Evolutionary conservation across 306 rosid genomes (phyloP).

Genomic region (Canavalia gladiata): DNA sequence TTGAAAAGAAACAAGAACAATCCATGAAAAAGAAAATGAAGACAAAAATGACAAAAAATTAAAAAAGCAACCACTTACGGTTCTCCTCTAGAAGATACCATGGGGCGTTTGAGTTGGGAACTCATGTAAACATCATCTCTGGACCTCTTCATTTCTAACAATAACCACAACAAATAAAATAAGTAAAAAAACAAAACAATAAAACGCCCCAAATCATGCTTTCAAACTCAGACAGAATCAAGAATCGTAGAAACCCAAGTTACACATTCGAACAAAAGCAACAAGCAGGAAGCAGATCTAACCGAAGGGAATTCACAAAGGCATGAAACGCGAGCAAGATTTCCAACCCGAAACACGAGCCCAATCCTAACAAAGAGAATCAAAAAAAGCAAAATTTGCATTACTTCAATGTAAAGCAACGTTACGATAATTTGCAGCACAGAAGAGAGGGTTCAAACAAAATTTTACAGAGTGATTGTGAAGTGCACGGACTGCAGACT

Average conservation of each 20-base stretch:
- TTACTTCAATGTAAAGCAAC: conserved; percentile 66
- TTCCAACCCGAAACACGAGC: conserved; percentile 55
- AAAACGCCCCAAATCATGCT: conserved; percentile 64
- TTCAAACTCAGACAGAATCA: conserved; percentile 58
- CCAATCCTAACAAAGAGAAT: conserved; percentile 56
- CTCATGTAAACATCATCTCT: conserved; percentile 82
- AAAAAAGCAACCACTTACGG: conserved; percentile 56
- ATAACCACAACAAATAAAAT: conserved; percentile 22
- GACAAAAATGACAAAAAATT: neutral
- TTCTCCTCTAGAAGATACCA: conserved; percentile 79
- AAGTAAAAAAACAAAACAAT: neutral
- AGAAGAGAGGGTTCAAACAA: conserved; percentile 17
- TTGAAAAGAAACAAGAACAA: neutral
- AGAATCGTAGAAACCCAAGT: conserved; percentile 60
- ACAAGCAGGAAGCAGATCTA: conserved; percentile 78
- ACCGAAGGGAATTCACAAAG: conserved; percentile 47
- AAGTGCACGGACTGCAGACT: conserved; percentile 53
- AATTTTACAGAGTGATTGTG: conserved; percentile 61
- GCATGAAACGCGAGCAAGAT: conserved; percentile 50
- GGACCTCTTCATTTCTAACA: conserved; percentile 83
- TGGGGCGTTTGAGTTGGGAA: conserved; percentile 86
- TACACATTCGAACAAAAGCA: conserved; percentile 65
- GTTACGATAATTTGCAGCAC: conserved; percentile 34
- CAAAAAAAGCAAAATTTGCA: conserved; percentile 32
- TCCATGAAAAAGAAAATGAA: conserved; percentile 35